Conservation (phyloP, 495 filamentous ascomycete genomes). For the Neurospora sp. region DNA sequence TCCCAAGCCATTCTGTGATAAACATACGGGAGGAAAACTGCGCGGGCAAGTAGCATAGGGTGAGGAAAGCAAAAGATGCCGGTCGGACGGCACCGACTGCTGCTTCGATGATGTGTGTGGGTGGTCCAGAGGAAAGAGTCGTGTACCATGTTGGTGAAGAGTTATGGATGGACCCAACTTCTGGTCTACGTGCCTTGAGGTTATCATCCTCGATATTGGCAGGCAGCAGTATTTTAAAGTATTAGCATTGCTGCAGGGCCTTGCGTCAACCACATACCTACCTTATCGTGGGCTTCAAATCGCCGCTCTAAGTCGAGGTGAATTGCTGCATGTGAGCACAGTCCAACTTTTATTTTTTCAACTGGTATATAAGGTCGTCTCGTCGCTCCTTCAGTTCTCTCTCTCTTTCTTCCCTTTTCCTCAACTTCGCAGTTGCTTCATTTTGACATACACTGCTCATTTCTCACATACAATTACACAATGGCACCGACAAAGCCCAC, state of each 20-base stretch:
- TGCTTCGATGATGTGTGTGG: too few species aligned
- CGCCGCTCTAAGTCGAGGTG: too few species aligned
- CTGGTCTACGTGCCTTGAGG: too few species aligned
- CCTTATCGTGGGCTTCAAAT: background rate
- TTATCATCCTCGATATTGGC: too few species aligned
- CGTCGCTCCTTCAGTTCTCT: background rate
- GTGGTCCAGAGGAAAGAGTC: too few species aligned
- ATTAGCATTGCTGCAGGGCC: background rate
- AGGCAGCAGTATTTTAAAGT: too few species aligned
- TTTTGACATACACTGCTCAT: background rate
- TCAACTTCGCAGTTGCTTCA: background rate
- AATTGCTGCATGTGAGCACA: background rate
- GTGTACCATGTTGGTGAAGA: too few species aligned
- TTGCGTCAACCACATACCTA: background rate
- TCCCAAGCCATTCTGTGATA: background rate
- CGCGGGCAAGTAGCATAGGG: too few species aligned
- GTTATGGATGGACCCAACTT: too few species aligned
- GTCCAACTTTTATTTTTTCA: background rate
- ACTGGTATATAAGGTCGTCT: background rate
- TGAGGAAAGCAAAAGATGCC: too few species aligned
- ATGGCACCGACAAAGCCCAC: background rate
- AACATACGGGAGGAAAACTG: background rate
- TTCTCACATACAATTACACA: background rate
- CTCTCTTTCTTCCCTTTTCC: background rate
- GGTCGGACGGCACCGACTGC: too few species aligned